Evolutionary conservation across 2,329 filamentous ascomycete genomes (phyloP), one percentile per base, ranked within the genome.

Genomic region (Verticillium longisporum): DNA sequence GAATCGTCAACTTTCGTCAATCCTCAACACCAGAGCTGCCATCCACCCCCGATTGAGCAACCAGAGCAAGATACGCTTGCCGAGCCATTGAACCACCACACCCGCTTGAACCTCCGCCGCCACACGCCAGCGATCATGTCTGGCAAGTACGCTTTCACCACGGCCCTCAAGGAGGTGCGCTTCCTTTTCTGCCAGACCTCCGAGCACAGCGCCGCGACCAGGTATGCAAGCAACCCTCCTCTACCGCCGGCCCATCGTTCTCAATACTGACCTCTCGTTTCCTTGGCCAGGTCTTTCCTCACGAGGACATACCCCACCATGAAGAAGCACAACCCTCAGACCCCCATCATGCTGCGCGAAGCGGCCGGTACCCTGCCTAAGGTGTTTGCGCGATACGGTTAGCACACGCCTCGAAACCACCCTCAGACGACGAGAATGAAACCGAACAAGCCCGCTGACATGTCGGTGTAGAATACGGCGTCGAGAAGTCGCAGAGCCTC

Each of bases 321-420:
- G 94, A 99, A 99, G 87, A 96, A 96, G 83, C 91, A 94, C 84
- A 99, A 99, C 81, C 95, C 95, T 61, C 82, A 90, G 77, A 93
- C 85, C 57, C 95, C 95, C 60, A 98, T 99, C 77, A 82, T 99
- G 82, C 88, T 99, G 72, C 91, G 95, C 73, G 95, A 98, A 82
- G 95, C 94, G 59, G 80, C 86, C 68, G 92, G 91, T 71, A 91
- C 91, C 60, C 80, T 90, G 74, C 94, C 95, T 66, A 89, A 87
- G 76, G 86, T 99, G 66, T 98, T 89, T 77, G 93, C 94, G 68
- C 85, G 95, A 87, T 99, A 96, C 74, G 94, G 92, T 96, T 77
- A 71, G 86, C 64, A 53, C 21, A 21, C 34, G 2, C 18, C 66
- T 26, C 5, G 26, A 57, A 18, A 7, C n/a, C 32, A 7, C 56